These are phyloP conservation scores for Boletus vermiculosoides DNA, from an alignment of 768 basidiomycete species.

Conservation along the genomic window DNA sequence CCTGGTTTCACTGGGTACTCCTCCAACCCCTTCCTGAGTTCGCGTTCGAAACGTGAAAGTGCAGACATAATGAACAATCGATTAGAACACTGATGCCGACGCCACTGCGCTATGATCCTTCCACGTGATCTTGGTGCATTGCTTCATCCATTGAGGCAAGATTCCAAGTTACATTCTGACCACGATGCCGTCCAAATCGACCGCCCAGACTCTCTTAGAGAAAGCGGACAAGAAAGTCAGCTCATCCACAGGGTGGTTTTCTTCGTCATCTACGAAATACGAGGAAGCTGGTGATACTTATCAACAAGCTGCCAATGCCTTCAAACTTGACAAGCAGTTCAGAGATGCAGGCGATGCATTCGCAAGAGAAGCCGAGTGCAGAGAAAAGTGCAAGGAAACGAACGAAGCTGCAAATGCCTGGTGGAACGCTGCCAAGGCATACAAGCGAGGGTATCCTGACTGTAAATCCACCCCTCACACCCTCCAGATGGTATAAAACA, in stretches of 20 bases:
- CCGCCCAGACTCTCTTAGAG: conserved; percentile 71
- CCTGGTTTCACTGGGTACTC: conserved; percentile 71
- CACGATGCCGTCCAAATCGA: conserved; percentile 72
- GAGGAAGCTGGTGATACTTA: conserved; percentile 97
- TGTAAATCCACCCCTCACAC: conserved; percentile 51
- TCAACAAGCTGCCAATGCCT: conserved; percentile 90
- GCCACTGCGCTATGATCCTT: too few relatives aligned
- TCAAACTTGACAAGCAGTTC: conserved; percentile 90
- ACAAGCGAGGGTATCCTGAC: conserved; percentile 84
- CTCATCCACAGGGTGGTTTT: conserved; percentile 86
- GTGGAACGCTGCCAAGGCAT: conserved; percentile 98
- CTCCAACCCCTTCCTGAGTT: conserved; percentile 50
- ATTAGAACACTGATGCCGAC: background rate
- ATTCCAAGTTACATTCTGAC: background rate
- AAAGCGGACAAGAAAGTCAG: conserved; percentile 92
- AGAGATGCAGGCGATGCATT: conserved; percentile 92
- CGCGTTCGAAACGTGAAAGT: conserved; percentile 37
- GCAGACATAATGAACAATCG: conserved; percentile 29
- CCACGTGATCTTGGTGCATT: conserved; percentile 18
- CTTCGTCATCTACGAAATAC: conserved; percentile 75
- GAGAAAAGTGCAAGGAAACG: conserved; percentile 80
- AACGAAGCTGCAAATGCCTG: conserved; percentile 98
- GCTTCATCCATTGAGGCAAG: background rate
- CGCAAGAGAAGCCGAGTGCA: conserved; percentile 90
- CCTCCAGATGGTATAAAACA: background rate